These are phyloP conservation scores for Zizania palustris DNA, from an alignment of 202 grass and related monocot species.

Conservation along the genomic window DNA sequence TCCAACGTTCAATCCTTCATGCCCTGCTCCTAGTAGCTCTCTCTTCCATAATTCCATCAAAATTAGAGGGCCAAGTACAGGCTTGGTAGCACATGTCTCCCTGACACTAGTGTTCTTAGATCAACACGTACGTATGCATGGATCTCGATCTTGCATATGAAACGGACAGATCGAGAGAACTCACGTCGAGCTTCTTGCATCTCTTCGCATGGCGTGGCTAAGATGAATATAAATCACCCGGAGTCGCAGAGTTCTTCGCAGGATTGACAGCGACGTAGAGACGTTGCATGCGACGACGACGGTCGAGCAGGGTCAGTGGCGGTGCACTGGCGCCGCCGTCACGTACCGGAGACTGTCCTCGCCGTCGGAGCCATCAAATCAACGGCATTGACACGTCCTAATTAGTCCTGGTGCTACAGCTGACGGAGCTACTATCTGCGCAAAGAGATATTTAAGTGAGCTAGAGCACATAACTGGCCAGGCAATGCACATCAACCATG, in stretches of 20 bases:
- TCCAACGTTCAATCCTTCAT: constrained; percentile 6
- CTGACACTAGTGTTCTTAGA: neutral
- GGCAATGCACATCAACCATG: neutral
- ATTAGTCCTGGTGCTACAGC: neutral
- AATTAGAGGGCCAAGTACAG: constrained; percentile 37
- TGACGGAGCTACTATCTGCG: neutral
- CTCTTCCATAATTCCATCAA: neutral
- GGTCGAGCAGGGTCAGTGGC: too few relatives aligned
- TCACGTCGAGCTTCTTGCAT: neutral
- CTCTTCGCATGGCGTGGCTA: too few relatives aligned
- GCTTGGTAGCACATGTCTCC: constrained; percentile 32
- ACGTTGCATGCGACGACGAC: neutral
- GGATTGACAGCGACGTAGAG: neutral
- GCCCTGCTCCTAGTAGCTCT: neutral
- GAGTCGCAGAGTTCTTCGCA: neutral
- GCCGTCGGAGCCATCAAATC: constrained; percentile 40
- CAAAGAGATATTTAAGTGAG: neutral
- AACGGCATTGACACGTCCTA: neutral
- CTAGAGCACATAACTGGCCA: neutral
- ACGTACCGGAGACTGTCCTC: neutral
- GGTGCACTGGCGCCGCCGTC: neutral
- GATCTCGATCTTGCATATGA: too few relatives aligned
- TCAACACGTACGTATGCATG: too few relatives aligned
- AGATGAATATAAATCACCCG: neutral
- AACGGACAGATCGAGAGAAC: neutral